Percentiles rank a stretch among this genome's conserved stretches.
Conservation (phyloP, 1,284 basidiomycete genomes). For the Puccinia polysora region DNA sequence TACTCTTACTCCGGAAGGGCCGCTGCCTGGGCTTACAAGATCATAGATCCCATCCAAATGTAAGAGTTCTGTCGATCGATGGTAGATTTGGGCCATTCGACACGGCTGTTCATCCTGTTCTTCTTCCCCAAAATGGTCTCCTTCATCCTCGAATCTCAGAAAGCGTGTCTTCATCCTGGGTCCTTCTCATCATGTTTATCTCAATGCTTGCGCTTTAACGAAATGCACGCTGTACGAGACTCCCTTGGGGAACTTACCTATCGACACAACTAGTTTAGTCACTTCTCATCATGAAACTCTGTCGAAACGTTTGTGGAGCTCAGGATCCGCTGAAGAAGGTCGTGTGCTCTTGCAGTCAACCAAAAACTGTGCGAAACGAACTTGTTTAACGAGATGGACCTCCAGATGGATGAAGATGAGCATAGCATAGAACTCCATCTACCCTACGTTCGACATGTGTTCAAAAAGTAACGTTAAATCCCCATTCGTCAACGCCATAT, state of each 20-base stretch:
- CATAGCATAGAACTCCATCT: slow-evolving; percentile 98
- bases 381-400: slow-evolving; percentile 67
- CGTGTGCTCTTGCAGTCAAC: slow-evolving; percentile 59
- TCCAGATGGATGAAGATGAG: slow-evolving; percentile 77
- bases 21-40: slow-evolving; percentile 92
- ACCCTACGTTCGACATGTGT: slow-evolving; percentile 82
- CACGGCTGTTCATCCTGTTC: not conserved
- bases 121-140: not conserved
- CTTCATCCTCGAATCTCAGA: slow-evolving; percentile 55
- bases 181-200: slow-evolving; percentile 86
- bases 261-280: slow-evolving; percentile 68
- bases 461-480: slow-evolving; percentile 61
- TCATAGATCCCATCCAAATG: slow-evolving; percentile 76
- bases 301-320: slow-evolving; percentile 1
- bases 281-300: not conserved
- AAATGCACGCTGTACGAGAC: slow-evolving; percentile 72
- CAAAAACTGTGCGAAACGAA: slow-evolving; percentile 65
- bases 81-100: not conserved
- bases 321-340: not conserved
- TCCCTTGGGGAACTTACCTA: slow-evolving; percentile 73
- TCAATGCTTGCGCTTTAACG: slow-evolving; percentile 80
- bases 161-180: slow-evolving; percentile 90
- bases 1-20: slow-evolving; percentile 89
- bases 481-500: slow-evolving; percentile 46
- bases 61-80: slow-evolving; percentile 55